Conservation (phyloP, 345 rosid genomes). For the Citrus reticulata region DNA sequence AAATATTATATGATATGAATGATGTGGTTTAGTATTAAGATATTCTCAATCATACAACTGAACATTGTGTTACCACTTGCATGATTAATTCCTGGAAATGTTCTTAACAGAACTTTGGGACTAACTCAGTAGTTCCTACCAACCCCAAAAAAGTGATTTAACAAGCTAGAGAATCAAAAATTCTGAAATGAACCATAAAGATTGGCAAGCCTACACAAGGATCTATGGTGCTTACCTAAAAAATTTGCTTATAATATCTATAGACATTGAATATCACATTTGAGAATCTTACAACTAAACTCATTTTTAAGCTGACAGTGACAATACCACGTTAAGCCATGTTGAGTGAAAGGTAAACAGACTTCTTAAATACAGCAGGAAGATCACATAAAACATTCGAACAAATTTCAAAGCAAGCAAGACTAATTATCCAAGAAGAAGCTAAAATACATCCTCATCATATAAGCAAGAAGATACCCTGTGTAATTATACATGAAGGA, state of each 20-base stretch:
- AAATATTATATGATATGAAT: background rate
- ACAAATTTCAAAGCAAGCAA: background rate
- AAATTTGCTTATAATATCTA: background rate
- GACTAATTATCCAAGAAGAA: background rate
- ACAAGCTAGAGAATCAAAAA: background rate
- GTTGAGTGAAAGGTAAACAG: background rate
- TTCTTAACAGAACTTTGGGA: background rate
- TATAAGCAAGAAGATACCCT: background rate
- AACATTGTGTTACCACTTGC: background rate
- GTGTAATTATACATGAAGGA: background rate
- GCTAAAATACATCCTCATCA: background rate
- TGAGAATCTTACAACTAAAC: background rate
- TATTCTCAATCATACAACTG: background rate
- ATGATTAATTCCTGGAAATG: background rate
- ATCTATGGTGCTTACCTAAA: background rate
- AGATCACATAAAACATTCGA: background rate
- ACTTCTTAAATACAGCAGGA: background rate
- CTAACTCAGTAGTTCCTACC: background rate
- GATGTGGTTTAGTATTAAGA: background rate
- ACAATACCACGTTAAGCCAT: background rate
- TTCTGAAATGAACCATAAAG: background rate
- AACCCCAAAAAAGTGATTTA: background rate
- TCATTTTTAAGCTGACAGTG: background rate
- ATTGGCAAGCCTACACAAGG: background rate
- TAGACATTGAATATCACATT: background rate